A percentile compares a stretch with the other conserved stretches of the same genome.
Evolutionary conservation across 352 stramenopile species (phyloP).

Genomic region (Saprolegnia diclina): DNA sequence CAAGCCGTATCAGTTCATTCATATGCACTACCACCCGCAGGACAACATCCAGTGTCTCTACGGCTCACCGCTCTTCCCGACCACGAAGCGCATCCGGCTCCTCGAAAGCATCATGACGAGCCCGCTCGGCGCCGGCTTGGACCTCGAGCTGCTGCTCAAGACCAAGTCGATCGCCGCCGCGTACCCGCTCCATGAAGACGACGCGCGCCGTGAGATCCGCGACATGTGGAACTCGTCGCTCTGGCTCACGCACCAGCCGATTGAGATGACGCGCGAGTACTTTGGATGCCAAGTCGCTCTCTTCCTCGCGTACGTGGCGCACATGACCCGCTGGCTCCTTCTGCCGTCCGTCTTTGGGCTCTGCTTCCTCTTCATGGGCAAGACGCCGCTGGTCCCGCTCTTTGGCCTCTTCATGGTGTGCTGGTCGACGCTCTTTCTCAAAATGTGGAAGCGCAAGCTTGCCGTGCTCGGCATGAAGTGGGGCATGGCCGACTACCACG

Average conservation of each 20-base stretch:
- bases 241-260: slow-evolving; percentile 70
- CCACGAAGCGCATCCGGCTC: slow-evolving; percentile 67
- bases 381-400: slow-evolving; percentile 59
- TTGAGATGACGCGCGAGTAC: slow-evolving; percentile 77
- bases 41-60: slow-evolving; percentile 62
- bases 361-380: slow-evolving; percentile 78
- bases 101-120: slow-evolving; percentile 84
- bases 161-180: slow-evolving; percentile 64
- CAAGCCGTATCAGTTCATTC: slow-evolving; percentile 81
- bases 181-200: slow-evolving; percentile 69
- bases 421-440: slow-evolving; percentile 86
- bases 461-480: slow-evolving; percentile 75
- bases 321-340: slow-evolving; percentile 93
- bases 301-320: slow-evolving; percentile 96
- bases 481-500: slow-evolving; percentile 73
- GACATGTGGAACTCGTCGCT: slow-evolving; percentile 70
- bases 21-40: slow-evolving; percentile 68
- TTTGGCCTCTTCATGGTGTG: slow-evolving; percentile 86
- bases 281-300: slow-evolving; percentile 91
- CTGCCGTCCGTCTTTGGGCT: slow-evolving; percentile 89
- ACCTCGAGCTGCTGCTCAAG: slow-evolving; percentile 65
- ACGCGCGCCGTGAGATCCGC: slow-evolving; percentile 54
- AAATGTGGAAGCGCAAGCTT: slow-evolving; percentile 87
- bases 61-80: slow-evolving; percentile 63
- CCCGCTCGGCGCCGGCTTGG: slow-evolving; percentile 29